Percentiles rank a stretch among this genome's conserved stretches.
These are phyloP conservation scores for Corylus americana DNA, from an alignment of 306 rosid species.

Conservation along the genomic window DNA sequence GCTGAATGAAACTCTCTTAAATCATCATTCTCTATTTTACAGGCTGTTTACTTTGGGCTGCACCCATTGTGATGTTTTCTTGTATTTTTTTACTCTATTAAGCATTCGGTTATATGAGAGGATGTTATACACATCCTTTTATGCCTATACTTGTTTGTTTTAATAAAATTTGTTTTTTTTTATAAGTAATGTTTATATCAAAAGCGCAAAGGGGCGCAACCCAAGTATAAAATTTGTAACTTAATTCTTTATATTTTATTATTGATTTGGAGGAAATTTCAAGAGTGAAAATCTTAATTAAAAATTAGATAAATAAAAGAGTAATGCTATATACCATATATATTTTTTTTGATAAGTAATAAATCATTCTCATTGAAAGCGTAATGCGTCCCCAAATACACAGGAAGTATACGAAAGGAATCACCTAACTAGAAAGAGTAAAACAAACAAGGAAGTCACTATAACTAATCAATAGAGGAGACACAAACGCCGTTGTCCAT, in stretches of 20 bases:
- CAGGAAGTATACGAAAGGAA: no score
- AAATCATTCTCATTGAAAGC: no score
- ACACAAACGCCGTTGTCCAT: no score
- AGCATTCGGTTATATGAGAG: not conserved
- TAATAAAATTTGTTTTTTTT: not conserved
- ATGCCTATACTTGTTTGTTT: not conserved
- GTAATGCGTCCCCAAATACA: no score
- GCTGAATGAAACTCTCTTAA: not conserved
- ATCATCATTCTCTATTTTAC: not conserved
- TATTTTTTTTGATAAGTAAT: no score
- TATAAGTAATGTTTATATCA: no score
- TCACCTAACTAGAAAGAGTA: no score
- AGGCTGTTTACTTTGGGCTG: not conserved
- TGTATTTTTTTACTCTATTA: not conserved
- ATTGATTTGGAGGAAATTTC: not conserved
- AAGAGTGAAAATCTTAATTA: not conserved
- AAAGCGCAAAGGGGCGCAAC: no score
- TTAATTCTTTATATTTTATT: not conserved
- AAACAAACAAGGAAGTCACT: no score
- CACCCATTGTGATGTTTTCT: not conserved
- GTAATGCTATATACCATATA: no score
- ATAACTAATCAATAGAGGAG: no score
- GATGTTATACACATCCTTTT: not conserved
- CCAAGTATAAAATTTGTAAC: not conserved
- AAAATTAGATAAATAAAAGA: not conserved